Percentiles rank a stretch among this genome's conserved stretches.
phyloP scores from a whole-genome alignment of 495 filamentous ascomycete genomes.

The Aspergillus heteromorphus region DNA sequence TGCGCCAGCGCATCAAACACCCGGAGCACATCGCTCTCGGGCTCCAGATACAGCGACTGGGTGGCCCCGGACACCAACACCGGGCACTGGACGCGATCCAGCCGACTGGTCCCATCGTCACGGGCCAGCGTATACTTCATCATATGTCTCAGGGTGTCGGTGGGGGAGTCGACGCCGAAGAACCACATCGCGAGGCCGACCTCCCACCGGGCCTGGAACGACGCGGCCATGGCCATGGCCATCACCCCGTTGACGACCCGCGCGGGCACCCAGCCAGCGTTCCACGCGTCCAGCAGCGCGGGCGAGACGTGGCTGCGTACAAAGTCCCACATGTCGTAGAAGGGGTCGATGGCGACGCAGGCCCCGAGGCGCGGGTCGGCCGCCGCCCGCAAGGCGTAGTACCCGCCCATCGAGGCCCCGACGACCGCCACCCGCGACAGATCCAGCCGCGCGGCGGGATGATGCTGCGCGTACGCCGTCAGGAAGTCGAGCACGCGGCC shows the following conservation, averaged over 20 bases:
- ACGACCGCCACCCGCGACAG: constrained; percentile 30
- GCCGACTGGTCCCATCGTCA: background rate
- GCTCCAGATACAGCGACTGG: constrained; percentile 2
- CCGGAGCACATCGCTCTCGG: background rate
- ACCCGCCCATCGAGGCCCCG: constrained; percentile 42
- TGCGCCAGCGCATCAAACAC: background rate
- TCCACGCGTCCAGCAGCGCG: constrained; percentile 21
- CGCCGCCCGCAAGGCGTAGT: constrained; percentile 35
- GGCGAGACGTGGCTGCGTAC: constrained; percentile 20
- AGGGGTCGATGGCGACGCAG: constrained; percentile 36
- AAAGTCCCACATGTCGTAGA: constrained; percentile 36
- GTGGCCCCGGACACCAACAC: constrained; percentile 12
- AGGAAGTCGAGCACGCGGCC: constrained; percentile 30
- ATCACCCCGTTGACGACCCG: constrained; percentile 19
- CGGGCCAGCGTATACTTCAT: constrained; percentile 4
- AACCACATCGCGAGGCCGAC: constrained; percentile 15
- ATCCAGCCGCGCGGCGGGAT: constrained; percentile 37
- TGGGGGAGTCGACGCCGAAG: background rate
- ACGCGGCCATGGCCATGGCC: background rate
- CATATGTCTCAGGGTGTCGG: constrained; percentile 4
- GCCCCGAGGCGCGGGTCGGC: constrained; percentile 40
- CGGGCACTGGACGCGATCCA: constrained; percentile 10
- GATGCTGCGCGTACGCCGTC: background rate
- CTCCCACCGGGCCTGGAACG: constrained; percentile 35
- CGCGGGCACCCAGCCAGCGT: constrained; percentile 11